A percentile compares a stretch with the other conserved stretches of the same genome.
Conservation (phyloP, 2,329 filamentous ascomycete genomes). For the Talaromyces sp. region DNA sequence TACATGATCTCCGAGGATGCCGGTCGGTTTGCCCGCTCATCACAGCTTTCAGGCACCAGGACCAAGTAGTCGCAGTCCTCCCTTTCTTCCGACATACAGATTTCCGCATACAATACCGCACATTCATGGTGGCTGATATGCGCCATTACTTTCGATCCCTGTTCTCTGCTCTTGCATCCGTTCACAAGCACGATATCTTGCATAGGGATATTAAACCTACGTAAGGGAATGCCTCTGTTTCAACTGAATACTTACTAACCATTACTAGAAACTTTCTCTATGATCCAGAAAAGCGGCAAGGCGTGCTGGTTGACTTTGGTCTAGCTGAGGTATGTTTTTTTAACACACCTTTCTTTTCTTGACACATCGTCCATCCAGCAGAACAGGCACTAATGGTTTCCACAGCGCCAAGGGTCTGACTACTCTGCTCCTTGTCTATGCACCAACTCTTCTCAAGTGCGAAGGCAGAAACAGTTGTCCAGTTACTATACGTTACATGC, state of each 20-base stretch:
- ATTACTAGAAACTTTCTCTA: constrained; percentile 78
- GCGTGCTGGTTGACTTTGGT: constrained; percentile 98
- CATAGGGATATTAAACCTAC: constrained; percentile 97
- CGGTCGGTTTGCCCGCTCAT: constrained; percentile 89
- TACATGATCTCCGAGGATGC: constrained; percentile 79
- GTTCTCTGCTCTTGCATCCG: constrained; percentile 76
- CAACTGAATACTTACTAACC: neutral
- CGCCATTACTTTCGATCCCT: constrained; percentile 83
- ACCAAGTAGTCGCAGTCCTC: constrained; percentile 90
- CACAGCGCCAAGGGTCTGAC: constrained; percentile 51
- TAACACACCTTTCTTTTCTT: neutral
- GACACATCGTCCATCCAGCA: neutral
- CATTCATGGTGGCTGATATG: constrained; percentile 82
- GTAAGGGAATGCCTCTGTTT: constrained; percentile 25
- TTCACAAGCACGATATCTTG: constrained; percentile 78
- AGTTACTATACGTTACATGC: constrained; percentile 55
- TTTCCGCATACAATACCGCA: constrained; percentile 84
- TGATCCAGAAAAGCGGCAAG: constrained; percentile 67
- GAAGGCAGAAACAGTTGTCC: constrained; percentile 53
- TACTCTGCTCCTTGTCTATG: constrained; percentile 63
- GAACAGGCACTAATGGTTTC: neutral
- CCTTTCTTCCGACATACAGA: constrained; percentile 95
- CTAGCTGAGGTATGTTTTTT: constrained; percentile 64
- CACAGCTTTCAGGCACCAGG: constrained; percentile 89
- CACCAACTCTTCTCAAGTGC: constrained; percentile 58